Conservation (phyloP, 2,329 filamentous ascomycete genomes). For the Fusarium incarnatum region DNA sequence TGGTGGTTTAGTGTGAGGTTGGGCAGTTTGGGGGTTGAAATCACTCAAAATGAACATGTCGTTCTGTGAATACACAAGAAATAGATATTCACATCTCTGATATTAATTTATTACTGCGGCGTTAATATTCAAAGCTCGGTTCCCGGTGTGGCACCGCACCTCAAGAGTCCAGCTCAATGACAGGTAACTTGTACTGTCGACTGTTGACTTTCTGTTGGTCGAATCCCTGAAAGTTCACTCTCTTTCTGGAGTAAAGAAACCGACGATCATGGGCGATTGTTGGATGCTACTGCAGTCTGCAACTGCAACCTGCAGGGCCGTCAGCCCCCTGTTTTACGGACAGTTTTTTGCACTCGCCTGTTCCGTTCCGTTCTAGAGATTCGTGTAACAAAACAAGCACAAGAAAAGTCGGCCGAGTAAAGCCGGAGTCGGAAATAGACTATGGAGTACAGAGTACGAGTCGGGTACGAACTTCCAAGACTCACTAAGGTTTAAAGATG, state of each 20-base stretch:
- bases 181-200: constrained; percentile 4
- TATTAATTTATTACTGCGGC: constrained; percentile 2
- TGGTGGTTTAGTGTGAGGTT: constrained; percentile 20
- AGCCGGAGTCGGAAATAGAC: not conserved
- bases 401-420: constrained; percentile 34
- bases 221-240: not conserved
- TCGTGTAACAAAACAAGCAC: constrained; percentile 13
- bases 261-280: constrained; percentile 20
- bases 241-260: not conserved
- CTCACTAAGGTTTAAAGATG: constrained; percentile 10
- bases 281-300: not conserved
- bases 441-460: constrained; percentile 16
- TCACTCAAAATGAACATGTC: not conserved
- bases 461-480: constrained; percentile 23
- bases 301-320: constrained; percentile 10
- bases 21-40: constrained; percentile 14
- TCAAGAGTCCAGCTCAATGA: constrained; percentile 1
- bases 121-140: constrained; percentile 24
- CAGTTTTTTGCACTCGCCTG: not conserved
- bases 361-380: constrained; percentile 13
- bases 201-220: not conserved
- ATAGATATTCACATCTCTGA: constrained; percentile 8
- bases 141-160: constrained; percentile 2
- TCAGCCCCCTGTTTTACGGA: constrained; percentile 27
- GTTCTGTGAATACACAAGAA: not conserved